Evolutionary conservation across 495 filamentous ascomycete species (phyloP).

Genomic region (Xylaria scruposa): DNA sequence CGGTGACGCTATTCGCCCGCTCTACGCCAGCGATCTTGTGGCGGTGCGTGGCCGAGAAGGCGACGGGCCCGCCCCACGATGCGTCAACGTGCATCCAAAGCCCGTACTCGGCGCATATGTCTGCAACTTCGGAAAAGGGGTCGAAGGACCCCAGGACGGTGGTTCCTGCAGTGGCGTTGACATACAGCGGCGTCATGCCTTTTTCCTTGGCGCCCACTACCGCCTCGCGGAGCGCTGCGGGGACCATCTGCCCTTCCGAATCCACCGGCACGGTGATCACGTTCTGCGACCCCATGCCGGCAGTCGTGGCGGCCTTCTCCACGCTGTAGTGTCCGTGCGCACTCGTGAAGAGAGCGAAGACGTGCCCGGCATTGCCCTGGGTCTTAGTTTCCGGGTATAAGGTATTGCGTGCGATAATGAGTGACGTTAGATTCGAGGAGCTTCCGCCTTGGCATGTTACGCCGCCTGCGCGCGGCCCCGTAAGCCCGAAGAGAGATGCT

Average conservation of each 20-base stretch:
- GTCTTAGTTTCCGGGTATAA: slow-evolving; percentile 78
- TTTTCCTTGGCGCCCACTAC: slow-evolving; percentile 63
- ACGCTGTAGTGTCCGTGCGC: slow-evolving; percentile 91
- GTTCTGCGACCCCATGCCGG: slow-evolving; percentile 76
- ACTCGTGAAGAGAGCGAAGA: slow-evolving; percentile 87
- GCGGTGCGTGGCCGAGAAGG: slow-evolving; percentile 72
- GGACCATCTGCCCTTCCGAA: slow-evolving; percentile 70
- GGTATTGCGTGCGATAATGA: slow-evolving; percentile 88
- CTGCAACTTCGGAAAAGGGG: slow-evolving; percentile 73
- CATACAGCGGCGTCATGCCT: slow-evolving; percentile 86
- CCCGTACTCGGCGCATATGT: slow-evolving; percentile 71
- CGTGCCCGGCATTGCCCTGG: slow-evolving; percentile 66
- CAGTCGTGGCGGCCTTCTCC: slow-evolving; percentile 90
- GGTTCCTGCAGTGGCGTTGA: slow-evolving; percentile 94
- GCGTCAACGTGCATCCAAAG: slow-evolving; percentile 94
- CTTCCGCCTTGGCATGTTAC: slow-evolving; percentile 88
- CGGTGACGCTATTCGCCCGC: slow-evolving; percentile 77
- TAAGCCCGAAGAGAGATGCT: slow-evolving; percentile 78
- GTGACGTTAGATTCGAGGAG: slow-evolving; percentile 83
- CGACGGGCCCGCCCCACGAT: slow-evolving; percentile 85
- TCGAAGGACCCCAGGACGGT: slow-evolving; percentile 93
- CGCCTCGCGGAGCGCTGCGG: slow-evolving; percentile 65
- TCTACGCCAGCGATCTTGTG: slow-evolving; percentile 72
- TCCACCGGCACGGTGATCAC: slow-evolving; percentile 82
- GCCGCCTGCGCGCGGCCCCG: slow-evolving; percentile 75